Conservation (phyloP, 1,139 yeast genomes). For the Blastobotrys indianensis region DNA sequence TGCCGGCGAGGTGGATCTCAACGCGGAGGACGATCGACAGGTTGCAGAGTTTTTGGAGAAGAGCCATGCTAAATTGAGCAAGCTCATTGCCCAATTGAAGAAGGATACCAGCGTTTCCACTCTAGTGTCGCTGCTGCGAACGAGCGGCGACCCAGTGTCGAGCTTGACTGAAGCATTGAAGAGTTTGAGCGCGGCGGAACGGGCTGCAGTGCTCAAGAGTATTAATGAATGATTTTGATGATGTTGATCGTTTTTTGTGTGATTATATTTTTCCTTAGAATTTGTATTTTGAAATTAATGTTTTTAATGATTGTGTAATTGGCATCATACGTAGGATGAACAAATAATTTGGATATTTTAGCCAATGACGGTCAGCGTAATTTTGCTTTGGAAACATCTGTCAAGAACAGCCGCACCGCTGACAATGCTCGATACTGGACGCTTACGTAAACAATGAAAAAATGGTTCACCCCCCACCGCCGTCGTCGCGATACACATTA, state of each 20-base stretch:
- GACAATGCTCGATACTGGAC: no score
- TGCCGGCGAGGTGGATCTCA: conserved; percentile 53
- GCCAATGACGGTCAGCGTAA: no score
- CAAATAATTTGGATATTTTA: no score
- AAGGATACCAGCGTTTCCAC: conserved; percentile 25
- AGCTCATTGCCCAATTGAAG: conserved; percentile 51
- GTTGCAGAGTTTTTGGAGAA: conserved; percentile 86
- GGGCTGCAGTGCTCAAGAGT: conserved; percentile 42
- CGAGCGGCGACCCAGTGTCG: conserved; percentile 48
- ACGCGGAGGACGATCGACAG: conserved; percentile 65
- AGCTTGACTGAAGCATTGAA: conserved; percentile 60
- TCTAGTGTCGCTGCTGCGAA: conserved; percentile 20
- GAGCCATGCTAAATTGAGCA: conserved; percentile 59
- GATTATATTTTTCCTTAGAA: background rate
- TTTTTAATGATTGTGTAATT: no score
- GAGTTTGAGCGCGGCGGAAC: conserved; percentile 55
- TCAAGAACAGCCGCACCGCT: no score
- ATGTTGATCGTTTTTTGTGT: background rate
- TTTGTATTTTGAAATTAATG: background rate
- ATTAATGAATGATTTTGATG: conserved; percentile 9
- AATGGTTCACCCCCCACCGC: no score
- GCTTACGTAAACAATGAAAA: no score
- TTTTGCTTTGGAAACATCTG: no score
- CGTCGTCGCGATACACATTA: no score
- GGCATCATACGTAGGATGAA: no score